phyloP scores from a whole-genome alignment of 2,329 filamentous ascomycete genomes.

The Sphaerostilbella broomeana region DNA sequence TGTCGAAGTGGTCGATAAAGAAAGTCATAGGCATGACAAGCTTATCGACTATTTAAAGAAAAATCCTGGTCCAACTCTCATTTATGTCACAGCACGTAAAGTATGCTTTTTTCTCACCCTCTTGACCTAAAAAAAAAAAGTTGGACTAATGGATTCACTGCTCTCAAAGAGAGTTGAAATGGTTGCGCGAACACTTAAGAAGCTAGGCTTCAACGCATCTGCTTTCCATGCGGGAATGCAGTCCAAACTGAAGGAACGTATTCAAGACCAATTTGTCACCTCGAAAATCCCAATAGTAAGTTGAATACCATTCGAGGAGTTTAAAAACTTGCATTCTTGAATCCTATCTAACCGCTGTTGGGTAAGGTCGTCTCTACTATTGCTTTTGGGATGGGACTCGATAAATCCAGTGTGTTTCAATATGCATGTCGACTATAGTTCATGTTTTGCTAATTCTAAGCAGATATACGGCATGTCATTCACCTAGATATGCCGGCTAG shows the following conservation, averaged over 20 bases:
- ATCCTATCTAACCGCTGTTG: not conserved
- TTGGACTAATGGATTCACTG: not conserved
- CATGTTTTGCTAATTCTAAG: not conserved
- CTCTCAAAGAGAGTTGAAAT: not conserved
- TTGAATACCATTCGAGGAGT: conserved; percentile 15
- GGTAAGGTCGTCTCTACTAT: conserved; percentile 33
- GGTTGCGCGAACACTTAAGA: conserved; percentile 33
- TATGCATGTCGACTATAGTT: not conserved
- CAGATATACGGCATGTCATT: conserved; percentile 25
- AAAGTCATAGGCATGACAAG: not conserved
- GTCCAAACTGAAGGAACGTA: conserved; percentile 34
- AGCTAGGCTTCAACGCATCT: conserved; percentile 34
- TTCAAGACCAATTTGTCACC: conserved; percentile 48
- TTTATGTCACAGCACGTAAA: not conserved
- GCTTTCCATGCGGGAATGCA: conserved; percentile 48
- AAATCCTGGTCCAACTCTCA: not conserved
- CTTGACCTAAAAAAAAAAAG: not conserved
- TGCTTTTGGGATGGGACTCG: conserved; percentile 55
- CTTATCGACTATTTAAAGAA: not conserved
- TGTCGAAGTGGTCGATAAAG: conserved; percentile 33
- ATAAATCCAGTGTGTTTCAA: conserved; percentile 35
- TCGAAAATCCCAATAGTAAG: conserved; percentile 31
- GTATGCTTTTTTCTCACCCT: not conserved
- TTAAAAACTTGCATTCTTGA: not conserved
- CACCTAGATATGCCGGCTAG: conserved; percentile 46